Evolutionary conservation across 2,329 filamentous ascomycete genomes (phyloP).

Genomic region (Thielaviopsis euricoi): DNA sequence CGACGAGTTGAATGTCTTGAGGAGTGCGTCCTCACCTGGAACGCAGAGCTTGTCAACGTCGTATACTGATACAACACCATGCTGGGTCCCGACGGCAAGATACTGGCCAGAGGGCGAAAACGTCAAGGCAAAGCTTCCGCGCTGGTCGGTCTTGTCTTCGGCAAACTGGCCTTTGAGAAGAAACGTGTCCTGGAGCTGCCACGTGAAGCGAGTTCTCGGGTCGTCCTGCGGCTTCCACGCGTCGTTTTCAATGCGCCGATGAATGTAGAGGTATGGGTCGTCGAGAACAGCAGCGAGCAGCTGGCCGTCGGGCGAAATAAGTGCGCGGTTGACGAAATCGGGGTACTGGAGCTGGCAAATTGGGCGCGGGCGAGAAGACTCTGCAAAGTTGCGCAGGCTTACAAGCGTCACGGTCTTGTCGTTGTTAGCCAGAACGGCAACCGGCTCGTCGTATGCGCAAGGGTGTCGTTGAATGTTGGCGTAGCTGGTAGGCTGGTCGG

Average conservation of each 20-base stretch:
- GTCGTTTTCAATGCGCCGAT: constrained; percentile 35
- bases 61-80: constrained; percentile 63
- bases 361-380: constrained; percentile 31
- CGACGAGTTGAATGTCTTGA: constrained; percentile 65
- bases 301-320: constrained; percentile 79
- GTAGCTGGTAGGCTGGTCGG: constrained; percentile 15
- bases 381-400: constrained; percentile 45
- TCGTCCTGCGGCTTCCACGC: constrained; percentile 12
- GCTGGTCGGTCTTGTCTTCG: constrained; percentile 35
- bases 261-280: constrained; percentile 72
- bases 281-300: constrained; percentile 75
- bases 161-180: constrained; percentile 41
- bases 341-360: constrained; percentile 58
- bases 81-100: constrained; percentile 63
- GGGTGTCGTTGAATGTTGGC: constrained; percentile 5
- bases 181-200: constrained; percentile 34
- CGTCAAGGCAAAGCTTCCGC: constrained; percentile 61
- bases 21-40: constrained; percentile 38
- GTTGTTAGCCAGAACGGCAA: constrained; percentile 77
- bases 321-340: constrained; percentile 80
- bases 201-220: constrained; percentile 23
- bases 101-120: constrained; percentile 58
- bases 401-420: constrained; percentile 81
- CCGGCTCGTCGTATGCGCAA: constrained; percentile 30
- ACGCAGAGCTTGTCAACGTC: constrained; percentile 35